Evolutionary conservation across 805 yeast genomes (phyloP).

Genomic region (Candida odintsovae): DNA sequence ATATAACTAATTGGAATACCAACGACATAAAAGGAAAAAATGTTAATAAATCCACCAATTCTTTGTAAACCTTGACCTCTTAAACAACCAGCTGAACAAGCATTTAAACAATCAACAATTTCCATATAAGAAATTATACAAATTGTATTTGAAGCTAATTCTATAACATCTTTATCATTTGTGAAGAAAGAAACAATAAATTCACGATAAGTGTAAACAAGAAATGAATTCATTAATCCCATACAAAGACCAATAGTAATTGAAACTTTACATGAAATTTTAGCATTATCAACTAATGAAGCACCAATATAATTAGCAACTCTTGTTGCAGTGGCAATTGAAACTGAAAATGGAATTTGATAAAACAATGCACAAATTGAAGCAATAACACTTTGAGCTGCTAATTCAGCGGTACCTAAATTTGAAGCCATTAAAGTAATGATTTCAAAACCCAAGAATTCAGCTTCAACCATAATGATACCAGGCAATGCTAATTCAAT

Average conservation of each 20-base stretch:
- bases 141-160: slow-evolving; percentile 42
- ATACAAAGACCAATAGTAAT: slow-evolving; percentile 32
- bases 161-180: slow-evolving; percentile 50
- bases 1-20: slow-evolving; percentile 69
- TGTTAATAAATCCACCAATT: slow-evolving; percentile 66
- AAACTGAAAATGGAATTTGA: slow-evolving; percentile 72
- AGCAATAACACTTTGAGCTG: slow-evolving; percentile 70
- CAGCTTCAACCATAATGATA: slow-evolving; percentile 73
- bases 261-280: slow-evolving; percentile 40
- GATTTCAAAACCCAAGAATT: slow-evolving; percentile 68
- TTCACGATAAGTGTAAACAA: slow-evolving; percentile 21
- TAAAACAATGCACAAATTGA: slow-evolving; percentile 59
- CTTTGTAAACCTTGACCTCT: slow-evolving; percentile 85
- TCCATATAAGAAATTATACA: slow-evolving; percentile 66
- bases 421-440: slow-evolving; percentile 64
- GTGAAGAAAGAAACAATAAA: slow-evolving; percentile 51
- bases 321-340: slow-evolving; percentile 67
- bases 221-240: slow-evolving; percentile 46
- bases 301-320: slow-evolving; percentile 71
- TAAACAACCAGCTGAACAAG: slow-evolving; percentile 66
- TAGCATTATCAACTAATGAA: slow-evolving; percentile 39
- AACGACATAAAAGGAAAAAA: slow-evolving; percentile 61
- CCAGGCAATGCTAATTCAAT: slow-evolving; percentile 64
- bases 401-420: slow-evolving; percentile 63
- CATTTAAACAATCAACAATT: slow-evolving; percentile 64